Conservation (phyloP, 257 asterid genomes). For the Avicennia marina region DNA sequence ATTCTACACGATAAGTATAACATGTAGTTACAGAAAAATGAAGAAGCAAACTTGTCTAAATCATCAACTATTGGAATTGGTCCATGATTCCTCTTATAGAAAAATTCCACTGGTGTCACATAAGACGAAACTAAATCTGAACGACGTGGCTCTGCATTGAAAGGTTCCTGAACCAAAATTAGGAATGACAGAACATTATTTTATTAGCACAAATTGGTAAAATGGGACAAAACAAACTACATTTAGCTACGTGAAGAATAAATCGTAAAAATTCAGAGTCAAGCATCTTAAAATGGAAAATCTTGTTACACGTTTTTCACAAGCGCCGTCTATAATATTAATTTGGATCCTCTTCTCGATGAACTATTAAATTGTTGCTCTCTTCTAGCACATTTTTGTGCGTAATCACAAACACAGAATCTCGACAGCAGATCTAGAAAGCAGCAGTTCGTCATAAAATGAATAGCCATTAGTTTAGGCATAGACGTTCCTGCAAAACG, state of each 20-base stretch:
- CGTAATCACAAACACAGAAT: too few relatives aligned
- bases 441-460: too few relatives aligned
- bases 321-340: too few relatives aligned
- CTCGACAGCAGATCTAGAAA: too few relatives aligned
- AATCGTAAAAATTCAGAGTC: background rate
- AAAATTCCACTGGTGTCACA: constrained; percentile 77
- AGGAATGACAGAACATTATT: background rate
- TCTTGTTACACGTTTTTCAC: background rate
- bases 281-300: background rate
- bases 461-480: too few relatives aligned
- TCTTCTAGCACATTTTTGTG: too few relatives aligned
- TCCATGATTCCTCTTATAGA: constrained; percentile 96
- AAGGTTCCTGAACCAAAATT: constrained; percentile 64
- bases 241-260: too few relatives aligned
- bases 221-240: background rate
- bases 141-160: constrained; percentile 92
- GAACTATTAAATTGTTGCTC: background rate
- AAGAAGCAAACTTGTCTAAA: constrained; percentile 44
- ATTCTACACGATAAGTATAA: too few relatives aligned
- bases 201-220: background rate
- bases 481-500: too few relatives aligned
- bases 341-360: too few relatives aligned
- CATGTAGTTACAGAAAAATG: too few relatives aligned
- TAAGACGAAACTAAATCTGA: constrained; percentile 62
- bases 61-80: constrained; percentile 87